A percentile compares a stretch with the other conserved stretches of the same genome.
Evolutionary conservation across 176 grass and related monocot species (phyloP).

Genomic region (Raddia distichophylla): DNA sequence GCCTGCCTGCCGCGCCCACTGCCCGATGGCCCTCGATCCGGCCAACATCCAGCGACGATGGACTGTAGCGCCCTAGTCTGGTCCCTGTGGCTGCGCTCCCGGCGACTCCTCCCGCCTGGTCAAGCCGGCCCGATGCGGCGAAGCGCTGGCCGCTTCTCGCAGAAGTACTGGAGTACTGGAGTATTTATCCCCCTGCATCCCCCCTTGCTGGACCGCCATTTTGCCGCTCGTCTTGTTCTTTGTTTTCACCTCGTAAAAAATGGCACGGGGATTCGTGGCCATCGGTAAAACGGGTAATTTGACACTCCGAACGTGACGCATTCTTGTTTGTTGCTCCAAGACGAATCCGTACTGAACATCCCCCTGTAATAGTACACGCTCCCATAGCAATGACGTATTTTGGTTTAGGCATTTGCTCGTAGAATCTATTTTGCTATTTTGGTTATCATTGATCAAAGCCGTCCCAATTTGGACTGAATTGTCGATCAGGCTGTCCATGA

Average conservation of each 20-base stretch:
- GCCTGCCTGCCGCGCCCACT: slow-evolving; percentile 3
- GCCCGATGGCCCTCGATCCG: slow-evolving; percentile 26
- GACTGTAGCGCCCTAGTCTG: not conserved
- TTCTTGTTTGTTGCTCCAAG: no score
- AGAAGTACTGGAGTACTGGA: not conserved
- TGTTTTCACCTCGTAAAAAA: not conserved
- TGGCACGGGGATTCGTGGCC: not conserved
- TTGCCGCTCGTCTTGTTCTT: not conserved
- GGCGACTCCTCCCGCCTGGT: not conserved
- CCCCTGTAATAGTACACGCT: no score
- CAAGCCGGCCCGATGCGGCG: not conserved
- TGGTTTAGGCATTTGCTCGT: no score
- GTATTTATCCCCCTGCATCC: not conserved
- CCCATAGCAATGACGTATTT: no score
- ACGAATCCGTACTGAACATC: no score
- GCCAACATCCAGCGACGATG: not conserved
- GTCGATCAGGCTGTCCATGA: no score
- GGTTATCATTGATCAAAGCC: no score
- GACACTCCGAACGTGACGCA: no score
- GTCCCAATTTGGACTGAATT: no score
- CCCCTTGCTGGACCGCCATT: not conserved
- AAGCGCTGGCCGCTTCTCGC: slow-evolving; percentile 10
- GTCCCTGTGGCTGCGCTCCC: not conserved
- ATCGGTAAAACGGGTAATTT: not conserved
- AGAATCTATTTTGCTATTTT: no score